phyloP scores from a whole-genome alignment of 2,329 filamentous ascomycete species.

The Purpureocillium takamizusanense region DNA sequence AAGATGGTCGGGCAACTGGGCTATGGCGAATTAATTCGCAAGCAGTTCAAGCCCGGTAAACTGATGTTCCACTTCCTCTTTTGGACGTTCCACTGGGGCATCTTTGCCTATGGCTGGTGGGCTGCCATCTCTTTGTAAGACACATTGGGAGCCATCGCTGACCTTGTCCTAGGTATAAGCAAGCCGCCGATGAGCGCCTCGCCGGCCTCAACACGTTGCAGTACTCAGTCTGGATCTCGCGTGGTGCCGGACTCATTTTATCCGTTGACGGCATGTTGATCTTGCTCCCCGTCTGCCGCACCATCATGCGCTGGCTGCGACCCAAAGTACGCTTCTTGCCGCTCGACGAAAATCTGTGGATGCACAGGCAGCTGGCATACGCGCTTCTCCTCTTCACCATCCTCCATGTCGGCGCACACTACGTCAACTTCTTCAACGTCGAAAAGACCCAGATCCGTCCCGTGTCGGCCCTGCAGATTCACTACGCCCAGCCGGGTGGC shows the following conservation, averaged over 20 bases:
- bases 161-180: slow-evolving; percentile 57
- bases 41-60: slow-evolving; percentile 63
- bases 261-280: slow-evolving; percentile 81
- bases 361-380: slow-evolving; percentile 92
- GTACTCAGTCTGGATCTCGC: slow-evolving; percentile 92
- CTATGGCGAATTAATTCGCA: slow-evolving; percentile 37
- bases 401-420: slow-evolving; percentile 72
- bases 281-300: slow-evolving; percentile 88
- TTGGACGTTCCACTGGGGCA: slow-evolving; percentile 65
- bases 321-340: slow-evolving; percentile 84
- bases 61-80: slow-evolving; percentile 74
- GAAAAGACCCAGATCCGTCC: slow-evolving; percentile 77
- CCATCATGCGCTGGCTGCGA: slow-evolving; percentile 72
- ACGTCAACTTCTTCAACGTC: slow-evolving; percentile 98
- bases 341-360: slow-evolving; percentile 94
- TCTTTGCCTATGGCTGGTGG: slow-evolving; percentile 85
- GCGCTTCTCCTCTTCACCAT: slow-evolving; percentile 74
- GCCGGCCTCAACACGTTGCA: slow-evolving; percentile 70
- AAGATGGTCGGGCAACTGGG: slow-evolving; percentile 32
- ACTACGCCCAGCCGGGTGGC: slow-evolving; percentile 81
- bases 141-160: neutral
- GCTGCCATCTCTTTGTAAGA: neutral
- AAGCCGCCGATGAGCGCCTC: slow-evolving; percentile 58
- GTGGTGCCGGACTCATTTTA: slow-evolving; percentile 82
- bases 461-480: slow-evolving; percentile 76